Base-by-base conservation (phyloP, 345 rosid genomes). In the Adansonia digitata region DNA sequence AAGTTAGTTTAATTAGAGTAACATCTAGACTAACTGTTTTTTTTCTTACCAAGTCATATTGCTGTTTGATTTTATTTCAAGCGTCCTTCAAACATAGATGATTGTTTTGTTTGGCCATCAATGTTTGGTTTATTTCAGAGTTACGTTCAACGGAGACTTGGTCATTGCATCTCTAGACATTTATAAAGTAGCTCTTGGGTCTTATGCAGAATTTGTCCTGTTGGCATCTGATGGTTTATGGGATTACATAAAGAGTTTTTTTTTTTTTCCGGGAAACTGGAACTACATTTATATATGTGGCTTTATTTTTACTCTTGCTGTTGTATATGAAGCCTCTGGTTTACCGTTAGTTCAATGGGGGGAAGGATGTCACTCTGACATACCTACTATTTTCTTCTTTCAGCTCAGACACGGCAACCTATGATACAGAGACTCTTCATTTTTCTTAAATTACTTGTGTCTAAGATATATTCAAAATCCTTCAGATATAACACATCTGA, bases 221-320 rank as follows among this genome's bases (percentile, higher is more conserved):
- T 79, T 94, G 77, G 98, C 97, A 77, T 89, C 97, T 76, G 98
- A 94, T 81, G 97, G 98, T 67, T 78, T 94, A 74, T 92, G 98
- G 98, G 98, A 94, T 87, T 94, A 91, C 85, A 89, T 94, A 80
- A 88, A 84, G 53, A 89, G 95, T 97, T 94, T 46, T 59, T 26
- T 52, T 27, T n/a, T n/a, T n/a, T n/a, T n/a, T n/a, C n/a, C n/a
- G n/a, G n/a, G n/a, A n/a, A n/a, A n/a, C n/a, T n/a, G n/a, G n/a
- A n/a, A n/a, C n/a, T n/a, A n/a, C 0, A 20, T 48, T 64, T 71
- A 45, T 65, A 40, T 24, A 13, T 53, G n/a, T n/a, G n/a, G 42
- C 53, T 62, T 64, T n/a, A n/a, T n/a, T 64, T 13, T 9, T 43
- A 5, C 53, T 71, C 57, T 76, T 57, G 22, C 7, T 40, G 2